These are phyloP conservation scores for Luzula sylvatica DNA, from an alignment of 176 grass and related monocot species.

Conservation along the genomic window DNA sequence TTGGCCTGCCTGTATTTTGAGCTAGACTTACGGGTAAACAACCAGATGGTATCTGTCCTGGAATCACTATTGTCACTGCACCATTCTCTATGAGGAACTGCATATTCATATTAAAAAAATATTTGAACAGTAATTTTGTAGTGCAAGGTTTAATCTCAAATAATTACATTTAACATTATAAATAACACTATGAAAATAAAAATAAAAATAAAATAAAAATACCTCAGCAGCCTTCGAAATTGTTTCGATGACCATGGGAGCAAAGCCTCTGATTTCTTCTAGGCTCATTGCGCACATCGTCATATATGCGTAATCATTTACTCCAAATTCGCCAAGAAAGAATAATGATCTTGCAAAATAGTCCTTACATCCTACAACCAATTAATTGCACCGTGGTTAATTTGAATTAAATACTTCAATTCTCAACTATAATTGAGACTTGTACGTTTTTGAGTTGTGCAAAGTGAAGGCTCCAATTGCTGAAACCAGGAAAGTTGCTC, in stretches of 20 bases:
- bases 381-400: not conserved
- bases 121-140: too few relatives aligned
- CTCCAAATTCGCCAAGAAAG: slow-evolving; percentile 29
- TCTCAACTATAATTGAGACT: too few relatives aligned
- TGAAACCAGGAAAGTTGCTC: too few relatives aligned
- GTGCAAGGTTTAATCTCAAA: too few relatives aligned
- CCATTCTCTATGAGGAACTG: slow-evolving; percentile 23
- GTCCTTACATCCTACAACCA: slow-evolving; percentile 23
- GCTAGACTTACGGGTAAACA: slow-evolving; percentile 22
- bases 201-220: not conserved
- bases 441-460: too few relatives aligned
- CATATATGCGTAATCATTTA: slow-evolving; percentile 35
- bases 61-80: slow-evolving; percentile 10
- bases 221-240: slow-evolving; percentile 41
- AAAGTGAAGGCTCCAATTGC: too few relatives aligned
- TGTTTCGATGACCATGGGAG: slow-evolving; percentile 11
- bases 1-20: not conserved
- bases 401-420: too few relatives aligned
- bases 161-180: too few relatives aligned
- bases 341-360: too few relatives aligned
- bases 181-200: too few relatives aligned
- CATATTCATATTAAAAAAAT: not conserved
- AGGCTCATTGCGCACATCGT: not conserved
- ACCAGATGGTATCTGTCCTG: slow-evolving; percentile 26
- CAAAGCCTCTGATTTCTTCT: not conserved